Evolutionary conservation across 2,329 filamentous ascomycete genomes (phyloP), one percentile per base, ranked within the genome.

Genomic region (Westerdykella ornata): DNA sequence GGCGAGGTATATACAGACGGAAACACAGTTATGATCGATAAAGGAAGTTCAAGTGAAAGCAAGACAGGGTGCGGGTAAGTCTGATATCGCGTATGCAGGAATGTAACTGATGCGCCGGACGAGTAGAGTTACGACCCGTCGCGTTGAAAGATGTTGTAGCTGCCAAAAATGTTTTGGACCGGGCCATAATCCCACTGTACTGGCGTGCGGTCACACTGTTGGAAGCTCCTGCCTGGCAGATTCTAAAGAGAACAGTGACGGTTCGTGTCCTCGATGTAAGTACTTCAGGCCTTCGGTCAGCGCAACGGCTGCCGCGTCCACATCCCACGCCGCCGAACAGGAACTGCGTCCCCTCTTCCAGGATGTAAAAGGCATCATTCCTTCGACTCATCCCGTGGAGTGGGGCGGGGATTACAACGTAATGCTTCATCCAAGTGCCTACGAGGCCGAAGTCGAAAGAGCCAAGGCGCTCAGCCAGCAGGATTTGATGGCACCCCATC

Each of bases 401-500:
- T 12, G n/a, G 9, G 35, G 44, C 35, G 18, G 9, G 11, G 18
- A 18, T 6, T 26, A 18, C 22, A 28, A 39, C 28, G 3, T 33
- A 38, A 7, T 41, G 28, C 26, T 30, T 15, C 14, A 8, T 36
- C 12, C 12, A 18, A 9, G 28, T 35, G 13, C 22, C 7, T 26
- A 45, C 19, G 38, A 33, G 4, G 13, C 33, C 18, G 40, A 48
- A 43, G 5, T 41, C 5, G 34, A 37, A 14, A 41, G 40, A 7
- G 46, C 42, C 4, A n/a, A 39, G 8, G 8, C 9, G 4, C 31
- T 47, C 2, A 45, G 45, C 26, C 29, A 29, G 13, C 35, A 46
- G n/a, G 35, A 29, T 8, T 45, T 52, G 8, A 11, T 7, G 7
- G 41, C 49, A 26, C 45, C 47, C 2, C 51, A 47, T n/a, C 19